Evolutionary conservation across 345 rosid species (phyloP), one percentile per base, ranked within the genome.

Genomic region (Passiflora organensis): DNA sequence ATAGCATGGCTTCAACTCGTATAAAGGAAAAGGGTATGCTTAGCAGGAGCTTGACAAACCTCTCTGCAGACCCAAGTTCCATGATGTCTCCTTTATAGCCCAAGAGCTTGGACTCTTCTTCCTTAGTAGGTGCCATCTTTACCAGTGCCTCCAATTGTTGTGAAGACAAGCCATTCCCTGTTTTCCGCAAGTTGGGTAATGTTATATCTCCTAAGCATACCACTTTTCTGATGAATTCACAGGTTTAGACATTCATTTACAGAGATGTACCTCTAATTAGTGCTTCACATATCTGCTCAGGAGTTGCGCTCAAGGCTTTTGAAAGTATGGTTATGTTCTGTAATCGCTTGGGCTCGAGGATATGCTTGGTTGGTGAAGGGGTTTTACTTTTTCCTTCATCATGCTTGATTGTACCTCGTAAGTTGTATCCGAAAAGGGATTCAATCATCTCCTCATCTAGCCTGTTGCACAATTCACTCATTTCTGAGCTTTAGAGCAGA

Each of bases 361-460:
- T 79, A 43, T 93, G 96, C 77, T 93, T 83, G 64, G 82, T 78
- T 39, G 99, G 99, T 18, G 97, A 93, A 34, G 97, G 96, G 32
- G 80, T 86, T 67, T 87, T 82, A 77, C 89, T 86, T 58, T 80
- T 89, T 24, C 73, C 63, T 60, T 86, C 95, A 6, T 89, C 97
- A 10, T 70, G 81, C 69, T 79, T 86, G 58, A 61, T 32, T 19
- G 87, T 62, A 62, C 36, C 70, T 43, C 82, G 84, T 22, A 81
- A 57, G 22, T 86, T 86, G 72, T 89, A 93, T 46, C 99, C 89
- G 46, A 93, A 93, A 6, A 93, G 87, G 1, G 99, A 93, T 59
- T 86, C 97, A 0, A 93, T 93, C 99, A 93, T 93, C 77, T 93
- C 95, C 76, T 93, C 99, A 22, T 93, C 97, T 32, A 93, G 82